Base-by-base conservation (phyloP, 768 basidiomycete genomes). In the Ramaria sp. region DNA sequence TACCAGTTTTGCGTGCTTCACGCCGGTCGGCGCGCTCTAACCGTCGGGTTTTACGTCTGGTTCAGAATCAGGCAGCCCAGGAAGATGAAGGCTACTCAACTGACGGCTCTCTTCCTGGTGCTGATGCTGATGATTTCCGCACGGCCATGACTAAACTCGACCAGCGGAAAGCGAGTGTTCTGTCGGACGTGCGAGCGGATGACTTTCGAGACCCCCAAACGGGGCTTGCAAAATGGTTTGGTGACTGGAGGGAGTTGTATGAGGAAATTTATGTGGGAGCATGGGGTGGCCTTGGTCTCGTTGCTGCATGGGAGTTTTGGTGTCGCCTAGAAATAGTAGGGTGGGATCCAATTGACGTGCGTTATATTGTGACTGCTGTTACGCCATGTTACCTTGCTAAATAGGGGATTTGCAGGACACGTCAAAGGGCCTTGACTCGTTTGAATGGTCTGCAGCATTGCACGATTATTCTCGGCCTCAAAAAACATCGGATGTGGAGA, bases 261-360 rank as follows among this genome's bases (percentile, higher is more conserved):
- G 74, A 74, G 5, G 93, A 97, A 60, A 91, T 79, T 59, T 97
- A 95, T 70, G 72, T 77, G 2, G 84, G 87, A 39, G 94, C 94
- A 4, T 97, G 89, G 76, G 93, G 93, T 48, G 89, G 92, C 4
- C 72, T 94, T 54, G 91, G 86, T 0, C 77, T 92, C 43, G 83
- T 94, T 1, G 84, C 84, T 51, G 88, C 89, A 49, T 95, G 92
- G 91, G 92, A 93, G 68, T 95, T 93, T 67, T 94, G 91, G 90
- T 82, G 82, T n/a, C 75, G 91, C 55, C 72, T 91, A 57, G 93
- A 97, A 71, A 76, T 84, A 60, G 71, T 91, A 11, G 88, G 85
- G 3, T 96, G 94, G 94, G 82, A 92, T 67, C 90, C 88, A 47
- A 74, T 94, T 22, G 79, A 87, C 72, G 91, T 88, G 64, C 60